Percentiles rank a stretch among this genome's conserved stretches.
phyloP scores from a whole-genome alignment of 1,284 basidiomycete genomes.

The Thecaphora thlaspeos region DNA sequence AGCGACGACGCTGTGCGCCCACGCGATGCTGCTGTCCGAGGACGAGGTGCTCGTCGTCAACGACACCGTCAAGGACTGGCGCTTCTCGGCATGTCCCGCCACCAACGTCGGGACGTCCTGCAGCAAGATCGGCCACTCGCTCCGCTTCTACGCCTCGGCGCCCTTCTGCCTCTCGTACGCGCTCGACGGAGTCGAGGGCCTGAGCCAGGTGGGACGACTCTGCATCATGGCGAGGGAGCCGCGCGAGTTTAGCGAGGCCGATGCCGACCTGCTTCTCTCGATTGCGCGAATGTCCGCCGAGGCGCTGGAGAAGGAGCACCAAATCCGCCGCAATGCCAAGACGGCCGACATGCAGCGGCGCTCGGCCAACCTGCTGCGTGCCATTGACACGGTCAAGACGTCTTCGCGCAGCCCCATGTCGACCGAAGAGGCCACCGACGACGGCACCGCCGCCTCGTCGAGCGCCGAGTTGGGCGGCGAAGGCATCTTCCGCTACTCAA shows the following conservation, averaged over 20 bases:
- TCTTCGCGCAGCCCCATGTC: background rate
- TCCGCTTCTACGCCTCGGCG: constrained; percentile 43
- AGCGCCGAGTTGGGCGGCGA: constrained; percentile 9
- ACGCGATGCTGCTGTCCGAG: constrained; percentile 42
- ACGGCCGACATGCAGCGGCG: constrained; percentile 31
- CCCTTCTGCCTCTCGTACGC: constrained; percentile 31
- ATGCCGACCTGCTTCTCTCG: constrained; percentile 28
- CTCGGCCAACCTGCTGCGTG: constrained; percentile 17
- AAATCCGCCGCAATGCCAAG: constrained; percentile 19
- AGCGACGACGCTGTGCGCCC: constrained; percentile 26
- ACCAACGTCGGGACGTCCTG: constrained; percentile 18
- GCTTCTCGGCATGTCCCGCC: constrained; percentile 27
- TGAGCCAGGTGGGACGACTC: constrained; percentile 36
- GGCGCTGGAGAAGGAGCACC: constrained; percentile 37
- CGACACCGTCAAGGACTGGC: constrained; percentile 36
- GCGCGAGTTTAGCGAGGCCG: constrained; percentile 31
- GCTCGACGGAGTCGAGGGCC: constrained; percentile 16
- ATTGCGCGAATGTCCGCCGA: constrained; percentile 42
- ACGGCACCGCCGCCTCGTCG: constrained; percentile 4
- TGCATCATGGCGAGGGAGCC: constrained; percentile 33
- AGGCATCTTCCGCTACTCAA: constrained; percentile 14
- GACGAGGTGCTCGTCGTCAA: constrained; percentile 33
- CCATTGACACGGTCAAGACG: constrained; percentile 16
- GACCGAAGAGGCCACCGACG: background rate
- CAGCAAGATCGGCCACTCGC: constrained; percentile 18